Conservation (phyloP, 306 rosid genomes). For the Lagenaria siceraria region DNA sequence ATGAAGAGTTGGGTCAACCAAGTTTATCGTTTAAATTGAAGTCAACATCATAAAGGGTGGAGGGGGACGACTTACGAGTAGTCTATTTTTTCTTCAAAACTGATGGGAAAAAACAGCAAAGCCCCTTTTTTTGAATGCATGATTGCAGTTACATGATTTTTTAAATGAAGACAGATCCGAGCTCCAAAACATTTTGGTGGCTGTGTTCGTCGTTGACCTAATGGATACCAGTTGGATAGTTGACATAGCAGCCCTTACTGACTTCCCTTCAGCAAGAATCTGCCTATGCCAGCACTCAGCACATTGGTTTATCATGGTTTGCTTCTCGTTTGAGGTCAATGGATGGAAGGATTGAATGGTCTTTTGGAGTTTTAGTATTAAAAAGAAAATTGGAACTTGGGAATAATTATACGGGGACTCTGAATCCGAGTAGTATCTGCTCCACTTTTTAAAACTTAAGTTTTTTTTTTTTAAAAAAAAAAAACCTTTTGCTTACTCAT, state of each 20-base stretch:
- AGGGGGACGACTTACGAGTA: background rate
- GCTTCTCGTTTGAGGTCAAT: conserved; percentile 59
- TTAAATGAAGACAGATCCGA: background rate
- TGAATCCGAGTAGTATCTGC: too few species aligned
- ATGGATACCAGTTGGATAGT: background rate
- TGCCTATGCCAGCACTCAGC: background rate
- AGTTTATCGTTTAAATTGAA: background rate
- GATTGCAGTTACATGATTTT: background rate
- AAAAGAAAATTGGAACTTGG: too few species aligned
- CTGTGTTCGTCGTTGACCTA: background rate
- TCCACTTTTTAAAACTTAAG: too few species aligned
- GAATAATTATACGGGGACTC: too few species aligned
- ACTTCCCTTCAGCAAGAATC: background rate
- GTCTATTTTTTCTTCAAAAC: background rate
- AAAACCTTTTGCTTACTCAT: too few species aligned
- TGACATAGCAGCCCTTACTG: background rate
- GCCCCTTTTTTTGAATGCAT: background rate
- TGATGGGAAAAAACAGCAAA: background rate
- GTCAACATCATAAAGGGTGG: background rate
- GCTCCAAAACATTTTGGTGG: background rate
- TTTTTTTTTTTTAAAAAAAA: too few species aligned
- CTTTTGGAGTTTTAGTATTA: background rate
- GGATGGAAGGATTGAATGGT: conserved; percentile 7
- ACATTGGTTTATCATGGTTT: conserved; percentile 45
- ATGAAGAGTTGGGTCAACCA: background rate